phyloP scores from a whole-genome alignment of 371 early-diverging fungal genomes.

The Haplosporangium sp. region DNA sequence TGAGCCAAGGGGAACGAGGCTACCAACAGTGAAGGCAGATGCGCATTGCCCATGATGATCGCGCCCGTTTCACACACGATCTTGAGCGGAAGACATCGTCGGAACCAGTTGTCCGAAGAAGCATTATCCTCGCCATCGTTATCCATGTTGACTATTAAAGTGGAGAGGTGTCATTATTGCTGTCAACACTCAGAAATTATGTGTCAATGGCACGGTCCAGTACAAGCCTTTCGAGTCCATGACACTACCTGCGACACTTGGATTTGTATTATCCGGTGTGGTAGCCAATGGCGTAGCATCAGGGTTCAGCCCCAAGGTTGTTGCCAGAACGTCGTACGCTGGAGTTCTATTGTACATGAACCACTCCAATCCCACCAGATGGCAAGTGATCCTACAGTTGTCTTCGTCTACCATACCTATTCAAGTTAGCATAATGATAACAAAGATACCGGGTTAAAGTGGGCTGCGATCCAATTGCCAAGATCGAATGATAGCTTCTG shows the following conservation, averaged over 20 bases:
- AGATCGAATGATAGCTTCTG: no score
- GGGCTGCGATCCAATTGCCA: neutral
- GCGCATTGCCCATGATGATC: slow-evolving; percentile 80
- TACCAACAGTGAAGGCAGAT: slow-evolving; percentile 74
- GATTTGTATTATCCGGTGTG: slow-evolving; percentile 13
- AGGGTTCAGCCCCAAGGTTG: slow-evolving; percentile 64
- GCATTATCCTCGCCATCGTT: slow-evolving; percentile 18
- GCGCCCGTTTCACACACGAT: slow-evolving; percentile 78
- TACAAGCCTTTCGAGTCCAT: neutral
- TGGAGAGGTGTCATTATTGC: neutral
- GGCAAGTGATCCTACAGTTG: slow-evolving; percentile 74
- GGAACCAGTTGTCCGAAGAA: slow-evolving; percentile 61
- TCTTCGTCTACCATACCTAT: slow-evolving; percentile 38
- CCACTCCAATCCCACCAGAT: slow-evolving; percentile 86
- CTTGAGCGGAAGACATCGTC: slow-evolving; percentile 76
- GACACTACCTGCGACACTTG: slow-evolving; percentile 27
- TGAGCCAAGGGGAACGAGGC: slow-evolving; percentile 68
- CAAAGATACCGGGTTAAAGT: neutral
- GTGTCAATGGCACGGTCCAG: neutral
- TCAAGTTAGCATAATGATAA: neutral
- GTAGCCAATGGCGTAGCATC: slow-evolving; percentile 32
- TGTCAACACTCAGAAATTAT: no score
- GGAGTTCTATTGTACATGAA: slow-evolving; percentile 86
- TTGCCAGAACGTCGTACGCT: slow-evolving; percentile 74
- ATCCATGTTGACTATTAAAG: slow-evolving; percentile 35